These are phyloP conservation scores for Alopecurus myosuroides DNA, from an alignment of 176 grass and related monocot species.

Conservation along the genomic window DNA sequence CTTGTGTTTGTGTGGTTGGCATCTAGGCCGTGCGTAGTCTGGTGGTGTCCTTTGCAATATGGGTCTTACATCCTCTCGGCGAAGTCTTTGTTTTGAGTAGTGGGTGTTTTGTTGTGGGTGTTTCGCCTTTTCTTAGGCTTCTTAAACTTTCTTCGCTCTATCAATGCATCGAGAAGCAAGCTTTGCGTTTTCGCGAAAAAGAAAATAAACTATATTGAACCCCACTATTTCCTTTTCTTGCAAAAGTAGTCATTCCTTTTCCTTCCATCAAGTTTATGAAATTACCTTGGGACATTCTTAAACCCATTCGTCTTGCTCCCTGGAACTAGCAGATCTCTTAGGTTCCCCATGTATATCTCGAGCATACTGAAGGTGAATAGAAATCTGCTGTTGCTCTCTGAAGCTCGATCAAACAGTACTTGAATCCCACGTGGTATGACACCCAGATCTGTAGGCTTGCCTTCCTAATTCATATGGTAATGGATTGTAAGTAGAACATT, in stretches of 20 bases:
- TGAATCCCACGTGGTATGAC: slow-evolving; percentile 80
- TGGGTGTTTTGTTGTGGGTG: too few relatives aligned
- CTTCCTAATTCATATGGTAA: slow-evolving; percentile 66
- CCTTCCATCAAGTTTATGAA: slow-evolving; percentile 17
- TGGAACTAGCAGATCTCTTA: slow-evolving; percentile 78
- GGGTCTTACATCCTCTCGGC: too few relatives aligned
- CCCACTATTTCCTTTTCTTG: background rate
- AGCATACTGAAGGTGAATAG: slow-evolving; percentile 97
- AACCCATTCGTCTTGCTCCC: slow-evolving; percentile 35
- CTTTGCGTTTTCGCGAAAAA: too few relatives aligned
- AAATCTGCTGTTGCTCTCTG: slow-evolving; percentile 62
- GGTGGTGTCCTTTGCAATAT: too few relatives aligned
- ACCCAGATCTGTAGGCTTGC: slow-evolving; percentile 48
- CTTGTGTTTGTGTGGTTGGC: too few relatives aligned
- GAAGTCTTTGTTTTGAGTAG: too few relatives aligned
- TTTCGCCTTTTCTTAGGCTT: too few relatives aligned
- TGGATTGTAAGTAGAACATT: slow-evolving; percentile 16
- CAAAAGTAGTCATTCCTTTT: background rate
- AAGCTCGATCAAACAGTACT: slow-evolving; percentile 62
- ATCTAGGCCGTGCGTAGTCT: too few relatives aligned
- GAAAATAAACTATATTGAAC: too few relatives aligned
- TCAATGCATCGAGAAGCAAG: too few relatives aligned
- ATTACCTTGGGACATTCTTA: slow-evolving; percentile 70
- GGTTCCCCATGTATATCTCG: slow-evolving; percentile 94
- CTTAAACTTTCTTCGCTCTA: too few relatives aligned